Evolutionary conservation across 1,139 yeast genomes (phyloP), one percentile per base, ranked within the genome.

Genomic region (Sugiyamaella grinbergsii): DNA sequence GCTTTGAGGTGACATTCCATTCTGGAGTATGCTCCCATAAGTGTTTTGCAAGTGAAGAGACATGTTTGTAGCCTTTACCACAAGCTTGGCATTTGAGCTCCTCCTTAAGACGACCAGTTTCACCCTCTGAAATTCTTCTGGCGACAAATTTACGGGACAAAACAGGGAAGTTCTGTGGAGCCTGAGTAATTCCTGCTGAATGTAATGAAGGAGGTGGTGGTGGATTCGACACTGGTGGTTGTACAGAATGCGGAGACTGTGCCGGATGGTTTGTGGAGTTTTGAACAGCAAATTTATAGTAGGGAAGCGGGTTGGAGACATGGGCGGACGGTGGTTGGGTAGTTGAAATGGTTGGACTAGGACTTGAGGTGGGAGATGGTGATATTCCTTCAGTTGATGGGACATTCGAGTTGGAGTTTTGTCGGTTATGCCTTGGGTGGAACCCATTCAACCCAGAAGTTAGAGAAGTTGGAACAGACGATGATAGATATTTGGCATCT

Each of bases 11-110:
- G 62, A 84, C 84, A 62, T 83, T 85, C 95, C 95, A 88, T 66
- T 88, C 95, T 0, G 95, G 95, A 0, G 96, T 88, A 65, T 88
- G 96, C 76, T 81, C 86, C 86, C 95, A 91, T 64, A 75, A 74
- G 71, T 78, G 90, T 54, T 79, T 88, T 58, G 77, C 95, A 54
- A 87, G 74, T 18, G 93, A 84, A 1, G 91, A 82, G 7, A 87
- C 84, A 69, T 87, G 96, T 65, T 87, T 88, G 66, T 87, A 87
- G 11, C 94, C 94, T 66, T 88, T 87, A 8, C 95, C 95, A 63
- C 96, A 87, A 2, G 94, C 89, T 67, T 87, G 94, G 71, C 95
- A 87, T 62, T 84, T 83, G 56, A 87, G 76, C 62, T 85, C 91
- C 64, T 87, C 94, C 66, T 86, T 87, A 48, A 86, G 74, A 49